Base-by-base conservation (phyloP, 768 basidiomycete genomes). In the Hericium rajendrae region DNA sequence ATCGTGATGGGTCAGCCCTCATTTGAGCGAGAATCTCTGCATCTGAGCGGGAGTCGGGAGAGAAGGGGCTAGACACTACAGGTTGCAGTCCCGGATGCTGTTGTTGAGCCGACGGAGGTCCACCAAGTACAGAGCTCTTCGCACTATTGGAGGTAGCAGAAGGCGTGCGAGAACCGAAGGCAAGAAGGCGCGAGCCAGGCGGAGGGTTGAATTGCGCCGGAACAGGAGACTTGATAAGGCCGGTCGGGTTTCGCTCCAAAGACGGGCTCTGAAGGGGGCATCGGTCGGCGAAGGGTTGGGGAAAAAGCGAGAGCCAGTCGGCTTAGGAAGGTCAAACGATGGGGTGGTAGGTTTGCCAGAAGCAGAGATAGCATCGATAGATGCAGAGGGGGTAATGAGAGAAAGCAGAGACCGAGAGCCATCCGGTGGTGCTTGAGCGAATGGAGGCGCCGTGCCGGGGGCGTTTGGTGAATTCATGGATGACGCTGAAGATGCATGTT, bases 181-280 rank as follows among this genome's bases (percentile, higher is more conserved):
- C 72, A 59, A 79, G 73, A 57, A 81, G 65, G 53, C 76, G 72
- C 56, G 75, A 75, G 53, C 74, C 72, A 51, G 71, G 60, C 13
- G 74, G 71, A 48, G 72, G 69, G 59, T 74, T 73, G 64, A 74
- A 70, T 57, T 78, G 66, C 61, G 66, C 41, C 53, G 67, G 54
- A 58, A 62, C 43, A 56, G 67, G 15, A 67, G 70, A 60, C 49
- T 63, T 61, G 28, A 57, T 63, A 15, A 60, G 50, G 1, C 57
- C 28, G 6, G 61, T 12, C 26, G 59, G 38, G 9, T 58, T 55
- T 11, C 54, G 52, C 10, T 61, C 59, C 10, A 54, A 57, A 2
- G 37, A 37, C 28, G 53, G 56, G 2, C 58, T 53, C 9, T 59
- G 57, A 24, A 59, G 49, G 9, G 15, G 46, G 28, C 28, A 16